Evolutionary conservation across 1,284 basidiomycete species (phyloP), one percentile per base, ranked within the genome.

Genomic region (Apiotrichum veenhuisii): DNA sequence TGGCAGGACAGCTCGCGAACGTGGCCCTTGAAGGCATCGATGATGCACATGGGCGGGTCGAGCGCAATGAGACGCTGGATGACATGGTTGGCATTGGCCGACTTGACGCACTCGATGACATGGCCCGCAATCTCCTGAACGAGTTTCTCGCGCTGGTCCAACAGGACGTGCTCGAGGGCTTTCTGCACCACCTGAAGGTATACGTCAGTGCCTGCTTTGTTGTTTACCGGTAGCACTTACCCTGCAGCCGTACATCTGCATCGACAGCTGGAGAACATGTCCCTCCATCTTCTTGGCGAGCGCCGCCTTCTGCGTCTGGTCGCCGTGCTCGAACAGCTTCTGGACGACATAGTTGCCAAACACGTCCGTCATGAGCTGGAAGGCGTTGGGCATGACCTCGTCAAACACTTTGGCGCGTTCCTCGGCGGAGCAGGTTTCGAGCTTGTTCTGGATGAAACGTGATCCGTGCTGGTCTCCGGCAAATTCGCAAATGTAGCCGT

Each of bases 331-430:
- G 66, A 98, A 89, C 67, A 98, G 78, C 78, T 97, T 97, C 76
- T 98, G 95, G 57, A 97, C 86, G 68, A 89, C 86, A 79, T 97
- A 98, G 80, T 98, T 98, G 57, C 95, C 95, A 73, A 97, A 98
- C 42, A 98, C 91, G 70, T 98, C 93, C 64, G 88, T 88, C 71
- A 95, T 90, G 54, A 98, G 82, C 61, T 86, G 83, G 48, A 91
- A 77, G 3, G 87, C 82, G 68, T 87, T 85, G 14, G 92, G 90
- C 43, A 91, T 82, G 63, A 98, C 88, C 78, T 98, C 96, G 54
- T 89, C 86, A 65, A 95, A 98, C n/a, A 97, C 81, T 36, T 79
- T 76, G 64, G 89, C 84, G 70, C 86, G 87, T 65, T 91, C 90
- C 63, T 91, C 89, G 42, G 82, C 82, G 3, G 83, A 81, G 8